Base-by-base conservation (phyloP, 2,329 filamentous ascomycete genomes). In the Alternaria triticina region DNA sequence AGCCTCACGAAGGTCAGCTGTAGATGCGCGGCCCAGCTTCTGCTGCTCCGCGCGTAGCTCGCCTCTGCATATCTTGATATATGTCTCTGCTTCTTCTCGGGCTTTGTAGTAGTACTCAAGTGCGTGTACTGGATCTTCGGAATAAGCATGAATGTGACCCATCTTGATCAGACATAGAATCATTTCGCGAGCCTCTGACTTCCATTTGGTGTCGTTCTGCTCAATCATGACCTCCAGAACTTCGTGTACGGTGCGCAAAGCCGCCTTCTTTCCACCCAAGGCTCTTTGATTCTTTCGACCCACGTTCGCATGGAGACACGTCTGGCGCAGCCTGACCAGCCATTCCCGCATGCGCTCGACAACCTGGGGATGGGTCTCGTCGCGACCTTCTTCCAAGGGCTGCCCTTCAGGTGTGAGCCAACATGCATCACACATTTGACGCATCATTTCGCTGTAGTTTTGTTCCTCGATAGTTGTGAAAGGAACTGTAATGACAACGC, bases 201-300 rank as follows among this genome's bases (percentile, higher is more conserved):
- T 87, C 60, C 95, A 86, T 1, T 81, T 77, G 6, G 83, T 83
- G 61, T 95, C 91, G 46, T 91, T 94, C 73, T 95, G 90, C 59
- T 97, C 93, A 61, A 97, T 90, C 95, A 99, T 97, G 5, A 90
- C 89, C 67, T 93, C 90, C 11, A 99, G 83, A 1, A 98, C 95
- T 78, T 98, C 92, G 17, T 90, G 87, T 2, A 97, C 90, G 0
- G 94, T 96, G 12, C 92, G 87, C 67, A 97, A 84, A 0, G 92
- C 90, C 0, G 87, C 89, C 52, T 85, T 88, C 47, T 86, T 85
- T 20, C 79, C 76, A 2, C 90, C 90, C 6, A 92, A 80, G 0
- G 87, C 86, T 65, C 86, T 87, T 13, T 90, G 85, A 68, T 90
- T 91, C 30, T 86, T 87, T 10, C 85, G 85, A 17, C 91, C 91